Base-by-base conservation (phyloP, 345 rosid genomes). In the Aquilaria yunnanensis region DNA sequence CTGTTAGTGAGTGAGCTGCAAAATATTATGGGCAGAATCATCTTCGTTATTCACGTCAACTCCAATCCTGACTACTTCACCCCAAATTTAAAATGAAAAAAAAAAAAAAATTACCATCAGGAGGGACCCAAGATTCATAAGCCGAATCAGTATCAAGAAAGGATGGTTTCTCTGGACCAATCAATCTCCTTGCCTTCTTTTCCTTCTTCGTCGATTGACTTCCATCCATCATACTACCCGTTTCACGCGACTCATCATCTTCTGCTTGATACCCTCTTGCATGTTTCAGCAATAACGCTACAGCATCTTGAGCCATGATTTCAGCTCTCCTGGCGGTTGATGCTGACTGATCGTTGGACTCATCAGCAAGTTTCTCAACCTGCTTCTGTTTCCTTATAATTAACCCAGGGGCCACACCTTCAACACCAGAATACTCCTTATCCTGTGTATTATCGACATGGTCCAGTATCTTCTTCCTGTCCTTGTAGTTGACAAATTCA, bases 121-220 rank as follows among this genome's bases (percentile, higher is more conserved):
- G 99, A 61, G 99, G 99, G 50, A 94, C 84, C 99, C 99, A 94
- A 43, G 89, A 59, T 57, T 86, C 92, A 54, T 74, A 78, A 6
- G 84, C 89, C 10, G 89, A 62, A 62, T 51, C 65, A 49, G 64
- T 67, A 46, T 78, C 71, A 13, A 88, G 78, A 75, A 81, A 94
- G 30, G 89, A 70, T n/a, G 97, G 91, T 66, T 86, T 90, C 67
- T 83, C 85, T 0, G 97, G 89, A 32, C 93, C 96, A 63, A 82
- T 65, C 10, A 75, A 80, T 71, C 85, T 83, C 71, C 77, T 88
- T 10, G 80, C 73, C 68, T 68, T 90, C 69, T 79, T 83, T 41
- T 67, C 77, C 32, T 82, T 79, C 53, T 77, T 76, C 32, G 63
- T 69, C 32, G 60, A 54, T 55, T 68, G 77, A 56, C 63, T 70